Evolutionary conservation across 305 asterid genomes (phyloP), one percentile per base, ranked within the genome.

Genomic region (Fraxinus floribunda): DNA sequence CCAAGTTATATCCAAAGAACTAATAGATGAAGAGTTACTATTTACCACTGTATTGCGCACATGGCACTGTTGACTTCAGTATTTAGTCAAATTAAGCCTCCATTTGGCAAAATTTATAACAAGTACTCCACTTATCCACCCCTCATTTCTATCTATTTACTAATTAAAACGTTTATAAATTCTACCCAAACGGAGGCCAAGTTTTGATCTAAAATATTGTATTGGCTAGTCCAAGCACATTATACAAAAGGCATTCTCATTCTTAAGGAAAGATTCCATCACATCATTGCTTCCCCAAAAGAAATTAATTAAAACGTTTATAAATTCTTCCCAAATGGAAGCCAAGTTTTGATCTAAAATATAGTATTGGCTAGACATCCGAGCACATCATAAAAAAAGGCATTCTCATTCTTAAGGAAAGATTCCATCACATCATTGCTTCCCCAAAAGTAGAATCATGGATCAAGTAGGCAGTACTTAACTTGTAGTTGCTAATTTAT

Each of bases 391-490:
- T 71, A 71, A 44, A 32, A 34, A 29, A 64, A 70, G 75, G 75
- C 39, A 70, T 11, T 29, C 44, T 30, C 30, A 30, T n/a, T 71
- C 24, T 11, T 11, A 15, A 71, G 41, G 76, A 34, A 22, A 22
- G 73, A 64, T 64, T 64, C 35, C n/a, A 64, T 64, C 73, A 10
- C n/a, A 64, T 64, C 73, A 64, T 64, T 64, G 73, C 73, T 64
- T 64, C 66, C 26, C 38, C 75, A 72, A 41, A 71, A 71, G 72
- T 77, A 30, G 77, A 36, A 84, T 38, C 64, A 49, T 78, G 78
- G 84, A 83, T 81, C 46, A 46, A 68, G 71, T 73, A 84, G 80
- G 49, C 82, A 70, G 79, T 39, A 82, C 75, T 20, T 29, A 77
- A 78, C 52, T 78, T 78, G 73, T 20, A 10, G 75, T 79, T 76